Evolutionary conservation across 192 early-diverging fungal genomes (phyloP).

Genomic region (Linnemannia hyalina): DNA sequence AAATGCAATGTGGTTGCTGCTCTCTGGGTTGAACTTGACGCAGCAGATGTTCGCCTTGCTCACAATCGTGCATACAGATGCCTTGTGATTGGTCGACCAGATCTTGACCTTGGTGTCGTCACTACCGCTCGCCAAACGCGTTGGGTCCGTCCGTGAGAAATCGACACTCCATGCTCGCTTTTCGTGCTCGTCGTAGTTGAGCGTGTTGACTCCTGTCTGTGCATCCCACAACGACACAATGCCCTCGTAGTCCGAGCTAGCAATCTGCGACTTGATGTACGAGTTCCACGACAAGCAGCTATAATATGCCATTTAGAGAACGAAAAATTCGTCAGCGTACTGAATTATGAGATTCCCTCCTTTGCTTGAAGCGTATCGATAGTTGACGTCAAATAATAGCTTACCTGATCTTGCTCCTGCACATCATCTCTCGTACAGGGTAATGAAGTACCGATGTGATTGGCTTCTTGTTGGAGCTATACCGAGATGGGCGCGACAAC

Average conservation of each 20-base stretch:
- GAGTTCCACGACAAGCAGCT: constrained; percentile 95
- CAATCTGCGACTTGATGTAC: constrained; percentile 88
- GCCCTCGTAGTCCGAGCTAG: constrained; percentile 94
- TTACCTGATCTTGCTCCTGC: constrained; percentile 89
- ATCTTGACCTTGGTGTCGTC: constrained; percentile 93
- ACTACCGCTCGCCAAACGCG: constrained; percentile 86
- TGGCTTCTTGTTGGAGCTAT: constrained; percentile 34
- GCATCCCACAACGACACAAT: constrained; percentile 92
- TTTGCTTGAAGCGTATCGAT: not conserved
- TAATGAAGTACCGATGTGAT: constrained; percentile 74
- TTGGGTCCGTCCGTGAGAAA: constrained; percentile 83
- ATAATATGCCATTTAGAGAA: not conserved
- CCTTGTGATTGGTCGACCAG: constrained; percentile 83
- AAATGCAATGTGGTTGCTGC: constrained; percentile 82
- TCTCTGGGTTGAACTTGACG: constrained; percentile 90
- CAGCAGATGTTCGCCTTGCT: constrained; percentile 93
- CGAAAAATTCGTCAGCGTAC: not conserved
- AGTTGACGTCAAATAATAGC: not conserved
- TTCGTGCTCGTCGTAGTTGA: constrained; percentile 89
- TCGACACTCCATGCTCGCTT: constrained; percentile 95
- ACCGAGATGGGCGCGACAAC: constrained; percentile 20
- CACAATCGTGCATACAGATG: constrained; percentile 85
- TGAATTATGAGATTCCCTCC: not conserved
- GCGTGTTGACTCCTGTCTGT: constrained; percentile 70
- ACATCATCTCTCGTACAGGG: constrained; percentile 83